phyloP scores from a whole-genome alignment of 1,284 basidiomycete genomes.

The Malassezia globosa region DNA sequence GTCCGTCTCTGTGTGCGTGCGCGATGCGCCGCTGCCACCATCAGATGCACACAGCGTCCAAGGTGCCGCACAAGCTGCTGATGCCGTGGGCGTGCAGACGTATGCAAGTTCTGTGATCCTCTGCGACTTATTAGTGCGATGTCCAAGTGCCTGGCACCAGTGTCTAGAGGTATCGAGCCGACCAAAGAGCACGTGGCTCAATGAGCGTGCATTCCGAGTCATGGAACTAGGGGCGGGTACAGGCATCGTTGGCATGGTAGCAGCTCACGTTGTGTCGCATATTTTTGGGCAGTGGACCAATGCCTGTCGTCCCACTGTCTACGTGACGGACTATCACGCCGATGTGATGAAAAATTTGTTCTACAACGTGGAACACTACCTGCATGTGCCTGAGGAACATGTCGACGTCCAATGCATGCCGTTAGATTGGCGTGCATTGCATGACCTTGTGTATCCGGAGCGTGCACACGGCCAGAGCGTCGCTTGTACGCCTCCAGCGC shows the following conservation, averaged over 20 bases:
- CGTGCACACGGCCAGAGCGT: constrained; percentile 1
- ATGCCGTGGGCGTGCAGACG: constrained; percentile 17
- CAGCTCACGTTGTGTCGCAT: not conserved
- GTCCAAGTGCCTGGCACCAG: not conserved
- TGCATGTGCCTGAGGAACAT: not conserved
- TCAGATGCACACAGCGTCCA: constrained; percentile 7
- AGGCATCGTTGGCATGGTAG: constrained; percentile 17
- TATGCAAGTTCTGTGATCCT: constrained; percentile 17
- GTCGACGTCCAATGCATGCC: constrained; percentile 7
- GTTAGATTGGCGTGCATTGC: constrained; percentile 14
- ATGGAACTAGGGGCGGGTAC: constrained; percentile 17
- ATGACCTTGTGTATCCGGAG: constrained; percentile 5
- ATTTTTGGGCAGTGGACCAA: too few species aligned
- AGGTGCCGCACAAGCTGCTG: constrained; percentile 11
- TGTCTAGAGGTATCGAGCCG: not conserved
- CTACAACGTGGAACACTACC: constrained; percentile 13
- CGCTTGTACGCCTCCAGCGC: constrained; percentile 9
- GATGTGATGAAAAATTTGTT: constrained; percentile 13
- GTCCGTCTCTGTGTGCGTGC: constrained; percentile 1
- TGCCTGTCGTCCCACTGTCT: not conserved
- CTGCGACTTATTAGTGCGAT: constrained; percentile 10
- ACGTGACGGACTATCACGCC: constrained; percentile 17
- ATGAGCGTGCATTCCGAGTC: not conserved
- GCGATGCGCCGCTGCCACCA: constrained; percentile 14
- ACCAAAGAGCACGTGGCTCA: not conserved